Percentiles rank a stretch among this genome's conserved stretches.
Evolutionary conservation across 805 yeast genomes (phyloP).

Genomic region (Candida jianshihensis): DNA sequence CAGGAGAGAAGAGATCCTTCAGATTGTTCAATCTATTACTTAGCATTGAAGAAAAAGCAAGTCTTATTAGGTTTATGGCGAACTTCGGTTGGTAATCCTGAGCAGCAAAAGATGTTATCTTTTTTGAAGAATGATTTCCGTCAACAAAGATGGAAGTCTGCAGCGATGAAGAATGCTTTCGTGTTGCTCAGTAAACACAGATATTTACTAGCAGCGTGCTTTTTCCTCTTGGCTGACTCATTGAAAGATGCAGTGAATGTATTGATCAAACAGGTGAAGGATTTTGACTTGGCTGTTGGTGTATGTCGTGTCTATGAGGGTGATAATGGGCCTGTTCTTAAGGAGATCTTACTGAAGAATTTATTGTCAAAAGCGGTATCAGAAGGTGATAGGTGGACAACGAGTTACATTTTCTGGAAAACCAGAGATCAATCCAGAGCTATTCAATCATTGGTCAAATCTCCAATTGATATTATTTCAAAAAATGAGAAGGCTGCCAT

Average conservation of each 20-base stretch:
- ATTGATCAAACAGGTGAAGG: slow-evolving; percentile 57
- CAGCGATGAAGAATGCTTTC: slow-evolving; percentile 89
- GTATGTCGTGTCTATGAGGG: slow-evolving; percentile 73
- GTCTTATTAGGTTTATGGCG: slow-evolving; percentile 80
- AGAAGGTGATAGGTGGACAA: slow-evolving; percentile 71
- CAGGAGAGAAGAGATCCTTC: slow-evolving; percentile 63
- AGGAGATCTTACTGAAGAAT: slow-evolving; percentile 38
- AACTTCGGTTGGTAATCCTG: slow-evolving; percentile 66
- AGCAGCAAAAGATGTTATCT: slow-evolving; percentile 73
- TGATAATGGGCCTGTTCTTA: slow-evolving; percentile 49
- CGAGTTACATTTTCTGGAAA: slow-evolving; percentile 77
- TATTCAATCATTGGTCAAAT: slow-evolving; percentile 56
- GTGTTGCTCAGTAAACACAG: slow-evolving; percentile 86
- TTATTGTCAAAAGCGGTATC: slow-evolving; percentile 51
- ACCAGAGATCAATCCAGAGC: slow-evolving; percentile 42
- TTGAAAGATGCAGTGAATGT: slow-evolving; percentile 75
- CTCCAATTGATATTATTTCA: slow-evolving; percentile 36
- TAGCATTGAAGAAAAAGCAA: slow-evolving; percentile 73
- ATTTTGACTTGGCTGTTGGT: slow-evolving; percentile 69
- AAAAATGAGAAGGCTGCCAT: slow-evolving; percentile 24
- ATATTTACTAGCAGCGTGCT: slow-evolving; percentile 79
- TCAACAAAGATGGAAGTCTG: slow-evolving; percentile 73
- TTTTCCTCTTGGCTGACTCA: slow-evolving; percentile 73
- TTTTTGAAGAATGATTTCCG: slow-evolving; percentile 73
- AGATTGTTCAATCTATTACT: slow-evolving; percentile 61